These are phyloP conservation scores for Mycosphaerella sp. DNA, from an alignment of 2,329 filamentous ascomycete genomes.

Conservation along the genomic window DNA sequence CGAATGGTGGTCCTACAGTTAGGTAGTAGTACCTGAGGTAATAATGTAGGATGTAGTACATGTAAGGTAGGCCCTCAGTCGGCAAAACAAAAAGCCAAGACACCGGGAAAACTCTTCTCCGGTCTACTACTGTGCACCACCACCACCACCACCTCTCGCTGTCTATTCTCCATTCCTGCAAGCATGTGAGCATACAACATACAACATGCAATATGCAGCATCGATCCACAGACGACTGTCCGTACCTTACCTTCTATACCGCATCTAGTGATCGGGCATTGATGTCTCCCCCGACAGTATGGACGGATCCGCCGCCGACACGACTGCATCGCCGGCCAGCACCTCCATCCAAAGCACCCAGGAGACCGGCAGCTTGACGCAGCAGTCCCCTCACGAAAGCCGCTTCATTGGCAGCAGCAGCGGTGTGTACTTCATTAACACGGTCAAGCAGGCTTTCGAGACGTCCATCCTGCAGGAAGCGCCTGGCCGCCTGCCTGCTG, in stretches of 20 bases:
- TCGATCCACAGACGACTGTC: too few species aligned
- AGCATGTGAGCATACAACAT: not conserved
- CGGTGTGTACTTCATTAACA: constrained; percentile 51
- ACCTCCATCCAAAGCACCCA: constrained; percentile 11
- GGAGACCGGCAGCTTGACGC: constrained; percentile 21
- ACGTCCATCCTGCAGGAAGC: constrained; percentile 15
- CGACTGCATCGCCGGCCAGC: constrained; percentile 19
- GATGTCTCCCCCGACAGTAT: not conserved
- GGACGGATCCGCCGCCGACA: constrained; percentile 8
- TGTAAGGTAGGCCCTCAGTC: too few species aligned
- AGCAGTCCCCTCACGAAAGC: constrained; percentile 18
- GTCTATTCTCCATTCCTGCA: not conserved
- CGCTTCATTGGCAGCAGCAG: constrained; percentile 48
- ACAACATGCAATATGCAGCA: too few species aligned
- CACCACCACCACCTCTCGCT: too few species aligned
- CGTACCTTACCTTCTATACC: too few species aligned
- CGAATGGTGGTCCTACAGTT: too few species aligned
- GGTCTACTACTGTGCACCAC: too few species aligned
- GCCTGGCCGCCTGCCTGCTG: constrained; percentile 13
- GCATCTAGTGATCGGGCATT: too few species aligned
- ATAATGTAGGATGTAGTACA: too few species aligned
- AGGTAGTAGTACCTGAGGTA: too few species aligned
- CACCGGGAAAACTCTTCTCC: too few species aligned
- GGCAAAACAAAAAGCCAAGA: too few species aligned
- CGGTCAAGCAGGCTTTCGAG: constrained; percentile 49